Evolutionary conservation across 1,284 basidiomycete genomes (phyloP).

Genomic region (Apiotrichum laibachii): DNA sequence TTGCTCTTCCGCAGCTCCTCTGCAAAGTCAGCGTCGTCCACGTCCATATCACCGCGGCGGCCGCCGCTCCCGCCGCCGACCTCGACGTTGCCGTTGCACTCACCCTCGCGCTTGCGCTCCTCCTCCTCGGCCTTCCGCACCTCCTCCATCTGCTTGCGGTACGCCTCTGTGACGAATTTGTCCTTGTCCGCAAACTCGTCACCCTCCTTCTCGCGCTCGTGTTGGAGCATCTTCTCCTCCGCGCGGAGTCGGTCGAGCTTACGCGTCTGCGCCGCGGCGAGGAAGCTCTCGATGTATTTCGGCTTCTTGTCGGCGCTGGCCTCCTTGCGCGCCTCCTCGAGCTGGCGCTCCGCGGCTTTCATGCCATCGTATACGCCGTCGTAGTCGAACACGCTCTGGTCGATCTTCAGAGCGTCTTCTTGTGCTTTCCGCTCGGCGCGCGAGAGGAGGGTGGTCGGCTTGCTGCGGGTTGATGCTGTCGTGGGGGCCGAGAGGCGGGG

Average conservation of each 20-base stretch:
- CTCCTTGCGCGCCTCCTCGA: slow-evolving; percentile 69
- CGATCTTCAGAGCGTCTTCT: slow-evolving; percentile 73
- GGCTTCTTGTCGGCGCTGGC: slow-evolving; percentile 78
- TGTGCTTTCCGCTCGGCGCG: slow-evolving; percentile 42
- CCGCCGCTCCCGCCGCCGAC: no score
- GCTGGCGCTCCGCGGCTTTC: slow-evolving; percentile 73
- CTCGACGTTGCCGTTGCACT: slow-evolving; percentile 35
- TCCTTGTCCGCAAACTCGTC: slow-evolving; percentile 94
- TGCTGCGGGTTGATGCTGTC: slow-evolving; percentile 6
- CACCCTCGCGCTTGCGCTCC: slow-evolving; percentile 80
- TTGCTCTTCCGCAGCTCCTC: slow-evolving; percentile 59
- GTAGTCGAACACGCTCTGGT: slow-evolving; percentile 87
- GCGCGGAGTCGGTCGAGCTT: slow-evolving; percentile 88
- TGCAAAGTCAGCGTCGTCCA: slow-evolving; percentile 41
- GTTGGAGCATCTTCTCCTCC: slow-evolving; percentile 96
- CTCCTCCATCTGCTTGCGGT: slow-evolving; percentile 94
- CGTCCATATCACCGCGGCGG: no score
- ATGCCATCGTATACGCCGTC: slow-evolving; percentile 96
- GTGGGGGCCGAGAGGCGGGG: neutral
- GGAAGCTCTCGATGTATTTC: slow-evolving; percentile 83
- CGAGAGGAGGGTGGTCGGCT: slow-evolving; percentile 16
- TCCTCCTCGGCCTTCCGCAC: slow-evolving; percentile 86
- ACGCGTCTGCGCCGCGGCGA: slow-evolving; percentile 80
- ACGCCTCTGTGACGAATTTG: slow-evolving; percentile 93
- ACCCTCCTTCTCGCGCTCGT: slow-evolving; percentile 87